A percentile compares a stretch with the other conserved stretches of the same genome.
Evolutionary conservation across 2,329 filamentous ascomycete species (phyloP).

Genomic region (Neofusicoccum kwambonambiense): DNA sequence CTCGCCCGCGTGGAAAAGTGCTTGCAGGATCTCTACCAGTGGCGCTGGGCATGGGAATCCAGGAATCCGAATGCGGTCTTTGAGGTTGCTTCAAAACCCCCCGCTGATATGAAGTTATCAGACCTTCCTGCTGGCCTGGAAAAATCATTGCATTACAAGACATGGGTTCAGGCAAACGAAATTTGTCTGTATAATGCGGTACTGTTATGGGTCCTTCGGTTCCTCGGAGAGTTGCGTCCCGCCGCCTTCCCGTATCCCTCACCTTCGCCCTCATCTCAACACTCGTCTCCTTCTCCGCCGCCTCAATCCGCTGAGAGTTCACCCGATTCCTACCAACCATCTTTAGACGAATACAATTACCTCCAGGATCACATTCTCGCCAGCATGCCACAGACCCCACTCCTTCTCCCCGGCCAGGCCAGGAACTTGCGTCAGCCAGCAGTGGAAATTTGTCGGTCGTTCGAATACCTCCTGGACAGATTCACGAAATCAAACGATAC

Average conservation of each 20-base stretch:
- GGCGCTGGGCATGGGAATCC: slow-evolving; percentile 21
- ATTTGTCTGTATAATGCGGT: slow-evolving; percentile 21
- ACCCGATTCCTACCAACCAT: background rate
- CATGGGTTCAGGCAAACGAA: slow-evolving; percentile 17
- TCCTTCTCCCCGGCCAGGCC: slow-evolving; percentile 19
- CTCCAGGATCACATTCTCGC: background rate
- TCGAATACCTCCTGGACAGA: slow-evolving; percentile 18
- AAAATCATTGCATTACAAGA: slow-evolving; percentile 16
- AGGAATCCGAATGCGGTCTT: slow-evolving; percentile 18
- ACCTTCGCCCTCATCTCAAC: background rate
- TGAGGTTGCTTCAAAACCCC: slow-evolving; percentile 8
- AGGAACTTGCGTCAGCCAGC: slow-evolving; percentile 17
- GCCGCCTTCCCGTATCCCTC: background rate
- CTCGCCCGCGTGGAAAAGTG: slow-evolving; percentile 13
- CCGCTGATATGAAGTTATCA: background rate
- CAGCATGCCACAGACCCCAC: background rate
- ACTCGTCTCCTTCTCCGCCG: background rate
- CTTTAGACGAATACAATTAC: background rate
- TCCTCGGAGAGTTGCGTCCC: slow-evolving; percentile 14
- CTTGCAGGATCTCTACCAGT: slow-evolving; percentile 20
- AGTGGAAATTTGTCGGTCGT: slow-evolving; percentile 21
- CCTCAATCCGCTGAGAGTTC: background rate
- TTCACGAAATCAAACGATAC: slow-evolving; percentile 6
- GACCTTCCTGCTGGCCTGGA: slow-evolving; percentile 10
- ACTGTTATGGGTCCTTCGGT: slow-evolving; percentile 18